A percentile compares a stretch with the other conserved stretches of the same genome.
phyloP scores from a whole-genome alignment of 1,284 basidiomycete genomes.

The Malassezia globosa region DNA sequence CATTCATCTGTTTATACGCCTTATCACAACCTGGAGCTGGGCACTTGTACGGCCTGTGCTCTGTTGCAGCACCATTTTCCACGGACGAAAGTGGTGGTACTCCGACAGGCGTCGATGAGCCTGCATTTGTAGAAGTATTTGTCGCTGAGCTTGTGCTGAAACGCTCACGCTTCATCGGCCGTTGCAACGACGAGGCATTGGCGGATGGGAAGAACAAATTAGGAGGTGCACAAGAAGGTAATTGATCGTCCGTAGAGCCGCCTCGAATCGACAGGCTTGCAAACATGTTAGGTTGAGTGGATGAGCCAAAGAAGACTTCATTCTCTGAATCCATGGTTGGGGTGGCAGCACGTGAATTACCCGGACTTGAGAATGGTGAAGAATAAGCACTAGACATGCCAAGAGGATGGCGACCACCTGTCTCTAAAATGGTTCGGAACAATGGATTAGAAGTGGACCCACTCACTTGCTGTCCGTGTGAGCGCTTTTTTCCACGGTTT shows the following conservation, averaged over 20 bases:
- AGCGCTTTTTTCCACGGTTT: conserved; percentile 42
- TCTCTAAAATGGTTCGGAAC: conserved; percentile 41
- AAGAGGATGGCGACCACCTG: conserved; percentile 30
- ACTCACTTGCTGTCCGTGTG: conserved; percentile 32
- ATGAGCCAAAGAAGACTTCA: conserved; percentile 34
- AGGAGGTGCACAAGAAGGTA: conserved; percentile 46
- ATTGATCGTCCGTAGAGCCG: conserved; percentile 33
- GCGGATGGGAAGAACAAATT: conserved; percentile 47
- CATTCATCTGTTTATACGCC: conserved; percentile 93
- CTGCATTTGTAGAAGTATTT: not conserved
- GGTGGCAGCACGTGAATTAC: conserved; percentile 38
- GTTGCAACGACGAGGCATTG: conserved; percentile 14
- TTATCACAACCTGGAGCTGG: conserved; percentile 96
- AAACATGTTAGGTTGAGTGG: conserved; percentile 36
- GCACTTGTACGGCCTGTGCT: conserved; percentile 82
- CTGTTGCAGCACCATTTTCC: conserved; percentile 19
- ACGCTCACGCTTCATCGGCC: conserved; percentile 38
- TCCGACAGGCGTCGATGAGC: not conserved
- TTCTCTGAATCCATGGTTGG: conserved; percentile 32
- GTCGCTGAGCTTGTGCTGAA: conserved; percentile 19
- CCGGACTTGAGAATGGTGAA: conserved; percentile 45
- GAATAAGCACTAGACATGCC: conserved; percentile 35
- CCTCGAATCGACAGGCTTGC: conserved; percentile 37
- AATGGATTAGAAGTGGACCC: conserved; percentile 32
- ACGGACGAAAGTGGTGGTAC: conserved; percentile 8